Base-by-base conservation (phyloP, 371 early-diverging fungal species). In the Encephalitozoon romaleae region DNA sequence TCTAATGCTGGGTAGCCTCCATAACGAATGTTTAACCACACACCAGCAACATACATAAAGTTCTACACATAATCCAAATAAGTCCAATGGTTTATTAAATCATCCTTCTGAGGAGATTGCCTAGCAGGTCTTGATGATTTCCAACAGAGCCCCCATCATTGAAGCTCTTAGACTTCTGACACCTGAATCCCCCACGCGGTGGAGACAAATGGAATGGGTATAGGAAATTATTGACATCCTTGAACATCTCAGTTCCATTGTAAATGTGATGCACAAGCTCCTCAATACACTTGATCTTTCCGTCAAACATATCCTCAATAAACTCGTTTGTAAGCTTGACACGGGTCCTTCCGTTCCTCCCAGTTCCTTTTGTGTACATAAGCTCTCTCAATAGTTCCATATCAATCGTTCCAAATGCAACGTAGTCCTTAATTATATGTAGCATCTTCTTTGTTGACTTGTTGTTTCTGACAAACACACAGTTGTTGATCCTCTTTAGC, bases 341-440 rank as follows among this genome's bases (percentile, higher is more conserved):
- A 81, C 94, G 90, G 88, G 93, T 92, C 86, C 89, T 89, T 89
- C 94, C 67, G n/a, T 77, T 34, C 92, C 95, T 95, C 83, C 91
- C 96, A 86, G 91, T 92, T 70, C 96, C 99, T 83, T 96, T 94
- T 91, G 95, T 98, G 93, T 99, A 99, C 88, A 99, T 87, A 74
- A 99, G 88, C 88, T 95, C 95, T 85, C 94, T 93, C 85, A 97
- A 91, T 66, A 94, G 88, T 90, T 98, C 96, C 80, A 94, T 88
- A 90, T 94, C 94, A 86, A 98, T 95, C 77, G 90, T 90, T 84
- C 96, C 95, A 84, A 71, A 84, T 78, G 99, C 91, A 75, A 98
- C 90, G 88, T 93, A 98, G 82, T 97, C 96, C 81, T 90, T 90
- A 82, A 96, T 90, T 87, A 94, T 88, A 87, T 94, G 92, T 65